Base-by-base conservation (phyloP, 257 asterid genomes). In the Solanum tarapatanum region DNA sequence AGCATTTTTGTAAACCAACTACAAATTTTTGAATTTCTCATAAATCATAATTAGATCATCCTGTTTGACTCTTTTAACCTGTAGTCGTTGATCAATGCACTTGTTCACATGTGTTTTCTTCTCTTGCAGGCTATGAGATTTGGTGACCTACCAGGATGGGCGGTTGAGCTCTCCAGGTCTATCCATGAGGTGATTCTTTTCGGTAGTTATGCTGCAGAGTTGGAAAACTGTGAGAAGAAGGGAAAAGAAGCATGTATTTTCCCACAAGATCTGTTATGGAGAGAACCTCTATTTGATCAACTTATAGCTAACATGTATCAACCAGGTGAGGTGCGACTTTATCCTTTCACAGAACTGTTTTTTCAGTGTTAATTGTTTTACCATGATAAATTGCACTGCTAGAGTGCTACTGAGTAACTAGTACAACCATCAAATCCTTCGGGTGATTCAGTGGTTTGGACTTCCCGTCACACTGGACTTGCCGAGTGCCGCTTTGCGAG, bases 121-220 rank as follows among this genome's bases (percentile, higher is more conserved):
- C 19, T 19, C 37, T 6, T 89, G 87, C 92, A 95, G 98, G 98
- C 98, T 35, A 95, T 95, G 99, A 95, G 94, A 90, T 97, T 97
- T 87, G 99, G 99, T 68, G 91, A 97, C 89, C 96, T 97, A 11
- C 98, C 98, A 45, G 87, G 86, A 19, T 95, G 99, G 98, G 98
- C 99, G 28, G 80, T 89, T 75, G 94, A 94, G 72, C 94, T 95
- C 84, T 93, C 97, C 32, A 68, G 84, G 84, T 58, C 86, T 13
- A 88, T 97, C 75, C 94, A 92, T 0, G 96, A 95, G 87, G 90
- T 84, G 79, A 88, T 93, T 84, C 88, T 87, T 21, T 80, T 89
- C 30, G 70, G 91, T 83, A 75, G 72, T 60, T 58, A 13, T 86
- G 86, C 80, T 74, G 68, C 87, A 45, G 93, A 92, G 41, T 13